Base-by-base conservation (phyloP, 2,329 filamentous ascomycete genomes). In the Botrytis fragariae region DNA sequence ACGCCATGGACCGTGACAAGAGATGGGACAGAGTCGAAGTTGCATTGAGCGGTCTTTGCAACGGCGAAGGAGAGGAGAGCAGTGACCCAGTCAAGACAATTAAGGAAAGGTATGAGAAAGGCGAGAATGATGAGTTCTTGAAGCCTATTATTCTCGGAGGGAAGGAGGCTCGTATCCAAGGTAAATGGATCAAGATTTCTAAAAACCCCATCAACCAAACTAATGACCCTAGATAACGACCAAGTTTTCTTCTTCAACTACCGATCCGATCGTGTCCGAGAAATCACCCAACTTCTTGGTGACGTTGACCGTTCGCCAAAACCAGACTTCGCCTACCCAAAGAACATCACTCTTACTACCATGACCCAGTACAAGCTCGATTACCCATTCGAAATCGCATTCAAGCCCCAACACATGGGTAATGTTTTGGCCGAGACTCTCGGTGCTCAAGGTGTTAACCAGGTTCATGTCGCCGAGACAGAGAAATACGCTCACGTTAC, bases 231-330 rank as follows among this genome's bases (percentile, higher is more conserved):
- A 94, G 94, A 98, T 81, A 88, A 92, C 78, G 96, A 99, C 82
- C 95, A 94, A 71, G 89, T 98, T 80, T 98, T 98, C 89, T 98
- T 98, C 90, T 99, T 99, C 93, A 99, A 99, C 90, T 99, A 99
- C 88, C 94, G 96, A 81, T 98, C 96, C 73, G 96, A 99, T 83
- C 95, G 96, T 83, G 95, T 95, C 71, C 93, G 96, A 79, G 96
- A 99, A 84, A 92, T 99, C 82, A 97, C 94, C 68, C 96, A 98
- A 85, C 88, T 99, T 62, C 87, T 99, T 72, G 96, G 96, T 79
- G 93, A 93, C 82, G 91, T 95, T 81, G 96, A 99, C 86, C 93
- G 94, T 81, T 97, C 94, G 37, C 94, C 95, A 72, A 89, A 89
- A 78, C 93, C 95, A 77, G 93, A 98, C 83, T 97, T 98, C 87